Conservation (phyloP, 2,329 filamentous ascomycete genomes). For the Grosmannia clavigera region DNA sequence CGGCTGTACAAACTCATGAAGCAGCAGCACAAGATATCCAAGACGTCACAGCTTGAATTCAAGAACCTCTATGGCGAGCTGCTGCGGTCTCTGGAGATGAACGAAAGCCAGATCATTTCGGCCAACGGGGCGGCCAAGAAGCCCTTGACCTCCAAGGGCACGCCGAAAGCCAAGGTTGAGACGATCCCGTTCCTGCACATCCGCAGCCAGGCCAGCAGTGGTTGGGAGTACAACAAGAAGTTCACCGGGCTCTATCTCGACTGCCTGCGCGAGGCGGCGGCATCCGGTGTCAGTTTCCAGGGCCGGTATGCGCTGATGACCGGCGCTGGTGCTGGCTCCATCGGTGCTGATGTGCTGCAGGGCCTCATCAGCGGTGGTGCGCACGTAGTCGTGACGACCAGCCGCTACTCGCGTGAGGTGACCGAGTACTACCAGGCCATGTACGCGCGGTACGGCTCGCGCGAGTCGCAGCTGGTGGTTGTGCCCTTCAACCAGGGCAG, state of each 20-base stretch:
- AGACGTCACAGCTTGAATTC: conserved; percentile 91
- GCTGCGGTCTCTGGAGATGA: conserved; percentile 90
- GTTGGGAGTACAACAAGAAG: conserved; percentile 99
- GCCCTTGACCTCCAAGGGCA: conserved; percentile 30
- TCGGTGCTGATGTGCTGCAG: conserved; percentile 92
- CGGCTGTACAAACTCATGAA: conserved; percentile 97
- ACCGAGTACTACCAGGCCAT: conserved; percentile 99
- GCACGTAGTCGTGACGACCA: conserved; percentile 93
- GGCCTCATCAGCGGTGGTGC: conserved; percentile 93
- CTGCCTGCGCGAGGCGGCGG: conserved; percentile 79
- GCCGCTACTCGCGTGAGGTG: conserved; percentile 89
- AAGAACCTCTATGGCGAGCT: conserved; percentile 91
- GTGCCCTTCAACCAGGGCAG: conserved; percentile 99
- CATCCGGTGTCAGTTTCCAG: conserved; percentile 77
- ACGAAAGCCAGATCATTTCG: conserved; percentile 91
- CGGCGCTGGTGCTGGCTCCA: conserved; percentile 92
- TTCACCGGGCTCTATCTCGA: conserved; percentile 88
- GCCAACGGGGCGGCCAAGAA: conserved; percentile 36
- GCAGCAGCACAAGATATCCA: conserved; percentile 95
- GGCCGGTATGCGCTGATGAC: conserved; percentile 98
- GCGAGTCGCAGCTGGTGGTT: conserved; percentile 91
- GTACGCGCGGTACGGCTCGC: conserved; percentile 88
- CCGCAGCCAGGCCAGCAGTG: conserved; percentile 84
- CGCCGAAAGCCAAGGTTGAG: conserved; percentile 81
- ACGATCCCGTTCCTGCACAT: conserved; percentile 96